Evolutionary conservation across 73 alveolate species (phyloP).

Genomic region (Blepharisma japonicum): DNA sequence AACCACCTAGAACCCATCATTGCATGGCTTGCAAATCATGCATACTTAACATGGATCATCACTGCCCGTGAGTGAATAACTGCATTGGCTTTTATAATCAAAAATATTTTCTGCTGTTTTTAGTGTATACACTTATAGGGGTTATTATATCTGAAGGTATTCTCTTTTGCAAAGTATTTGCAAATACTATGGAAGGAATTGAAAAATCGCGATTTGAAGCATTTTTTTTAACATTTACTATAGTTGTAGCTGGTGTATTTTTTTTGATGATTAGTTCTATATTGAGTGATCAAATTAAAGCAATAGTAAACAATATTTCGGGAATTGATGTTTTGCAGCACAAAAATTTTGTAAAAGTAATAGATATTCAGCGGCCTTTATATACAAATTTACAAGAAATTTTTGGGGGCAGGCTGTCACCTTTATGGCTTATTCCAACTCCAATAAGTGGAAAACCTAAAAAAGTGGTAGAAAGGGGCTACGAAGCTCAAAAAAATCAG

Average conservation of each 20-base stretch:
- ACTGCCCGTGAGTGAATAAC: slow-evolving; percentile 37
- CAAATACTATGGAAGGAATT: too few species aligned
- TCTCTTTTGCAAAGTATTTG: too few species aligned
- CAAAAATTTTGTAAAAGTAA: slow-evolving; percentile 12
- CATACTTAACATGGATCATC: slow-evolving; percentile 35
- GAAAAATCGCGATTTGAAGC: too few species aligned
- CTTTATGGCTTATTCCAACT: slow-evolving; percentile 14
- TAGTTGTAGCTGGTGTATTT: too few species aligned
- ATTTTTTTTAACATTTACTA: too few species aligned
- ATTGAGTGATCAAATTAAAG: neutral
- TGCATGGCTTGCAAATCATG: slow-evolving; percentile 26
- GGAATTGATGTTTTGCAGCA: slow-evolving; percentile 9
- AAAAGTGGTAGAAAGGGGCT: neutral
- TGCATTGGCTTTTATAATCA: slow-evolving; percentile 32
- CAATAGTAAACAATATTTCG: neutral
- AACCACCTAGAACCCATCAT: slow-evolving; percentile 31
- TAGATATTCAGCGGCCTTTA: neutral
- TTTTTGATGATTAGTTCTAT: too few species aligned
- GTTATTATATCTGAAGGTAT: neutral
- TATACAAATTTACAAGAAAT: neutral
- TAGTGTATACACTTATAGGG: neutral
- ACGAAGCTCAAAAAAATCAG: too few species aligned
- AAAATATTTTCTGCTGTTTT: slow-evolving; percentile 24
- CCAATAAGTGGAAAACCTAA: neutral
- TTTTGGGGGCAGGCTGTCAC: neutral